Evolutionary conservation across 768 basidiomycete species (phyloP).

Genomic region (Clathrus columnatus): DNA sequence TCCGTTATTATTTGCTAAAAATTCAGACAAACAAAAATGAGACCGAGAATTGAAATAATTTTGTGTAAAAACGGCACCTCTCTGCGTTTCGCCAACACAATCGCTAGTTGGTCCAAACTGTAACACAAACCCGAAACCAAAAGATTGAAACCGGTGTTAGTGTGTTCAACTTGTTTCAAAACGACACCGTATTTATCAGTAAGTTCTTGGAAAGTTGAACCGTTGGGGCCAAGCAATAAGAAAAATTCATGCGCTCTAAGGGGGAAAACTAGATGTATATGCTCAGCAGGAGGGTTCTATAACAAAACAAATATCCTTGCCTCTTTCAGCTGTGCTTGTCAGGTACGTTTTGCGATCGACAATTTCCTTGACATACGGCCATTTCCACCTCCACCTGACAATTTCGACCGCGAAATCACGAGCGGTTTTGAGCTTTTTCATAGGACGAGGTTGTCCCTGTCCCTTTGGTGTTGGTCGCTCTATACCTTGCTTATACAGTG

Average conservation of each 20-base stretch:
- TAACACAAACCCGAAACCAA: slow-evolving; percentile 1
- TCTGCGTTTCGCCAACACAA: slow-evolving; percentile 1
- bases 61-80: slow-evolving; percentile 6
- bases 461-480: neutral
- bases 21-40: neutral
- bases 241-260: slow-evolving; percentile 7
- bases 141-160: slow-evolving; percentile 1
- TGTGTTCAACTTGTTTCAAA: neutral
- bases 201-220: slow-evolving; percentile 3
- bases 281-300: neutral
- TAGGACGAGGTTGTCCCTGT: neutral
- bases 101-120: slow-evolving; percentile 5
- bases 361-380: slow-evolving; percentile 6
- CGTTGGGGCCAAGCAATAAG: slow-evolving; percentile 3
- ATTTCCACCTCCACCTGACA: slow-evolving; percentile 8
- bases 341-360: neutral
- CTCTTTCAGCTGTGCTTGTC: slow-evolving; percentile 4
- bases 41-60: neutral
- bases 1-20: slow-evolving; percentile 8
- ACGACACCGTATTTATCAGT: slow-evolving; percentile 1
- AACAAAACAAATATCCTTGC: neutral
- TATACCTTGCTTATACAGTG: slow-evolving; percentile 5
- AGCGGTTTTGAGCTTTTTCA: slow-evolving; percentile 1
- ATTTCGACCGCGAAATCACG: slow-evolving; percentile 5
- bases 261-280: neutral